phyloP scores from a whole-genome alignment of 257 asterid species.

The Mentha longifolia region DNA sequence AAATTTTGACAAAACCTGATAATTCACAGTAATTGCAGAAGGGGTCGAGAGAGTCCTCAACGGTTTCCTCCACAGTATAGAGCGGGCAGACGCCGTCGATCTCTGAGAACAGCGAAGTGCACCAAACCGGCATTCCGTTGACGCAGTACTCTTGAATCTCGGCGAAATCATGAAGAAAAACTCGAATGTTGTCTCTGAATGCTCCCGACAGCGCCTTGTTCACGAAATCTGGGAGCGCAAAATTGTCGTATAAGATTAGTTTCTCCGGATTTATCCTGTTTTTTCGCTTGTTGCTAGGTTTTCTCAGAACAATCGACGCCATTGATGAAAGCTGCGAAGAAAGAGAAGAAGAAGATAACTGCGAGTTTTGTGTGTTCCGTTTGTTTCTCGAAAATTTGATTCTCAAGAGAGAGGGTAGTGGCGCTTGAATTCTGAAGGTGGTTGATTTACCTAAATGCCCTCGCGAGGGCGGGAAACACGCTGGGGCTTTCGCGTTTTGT shows the following conservation, averaged over 20 bases:
- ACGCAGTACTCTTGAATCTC: slow-evolving; percentile 49
- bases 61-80: slow-evolving; percentile 68
- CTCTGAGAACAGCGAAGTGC: slow-evolving; percentile 41
- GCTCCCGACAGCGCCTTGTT: slow-evolving; percentile 46
- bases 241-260: slow-evolving; percentile 48
- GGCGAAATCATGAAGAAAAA: slow-evolving; percentile 56
- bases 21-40: slow-evolving; percentile 70
- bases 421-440: slow-evolving; percentile 46
- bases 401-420: slow-evolving; percentile 33
- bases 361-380: slow-evolving; percentile 10
- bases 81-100: slow-evolving; percentile 58
- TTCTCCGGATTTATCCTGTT: slow-evolving; percentile 42
- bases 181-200: slow-evolving; percentile 58
- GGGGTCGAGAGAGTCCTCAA: slow-evolving; percentile 48
- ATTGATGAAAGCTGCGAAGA: slow-evolving; percentile 33
- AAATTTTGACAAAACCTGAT: slow-evolving; percentile 48
- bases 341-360: slow-evolving; percentile 24
- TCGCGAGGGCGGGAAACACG: slow-evolving; percentile 38
- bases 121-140: slow-evolving; percentile 66
- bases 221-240: slow-evolving; percentile 35
- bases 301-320: slow-evolving; percentile 51
- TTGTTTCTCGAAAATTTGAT: slow-evolving; percentile 34
- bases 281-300: slow-evolving; percentile 41
- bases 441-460: slow-evolving; percentile 42
- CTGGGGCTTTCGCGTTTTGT: neutral